These are phyloP conservation scores for Boletus hoseneyae DNA, from an alignment of 1,284 basidiomycete species.

Conservation along the genomic window DNA sequence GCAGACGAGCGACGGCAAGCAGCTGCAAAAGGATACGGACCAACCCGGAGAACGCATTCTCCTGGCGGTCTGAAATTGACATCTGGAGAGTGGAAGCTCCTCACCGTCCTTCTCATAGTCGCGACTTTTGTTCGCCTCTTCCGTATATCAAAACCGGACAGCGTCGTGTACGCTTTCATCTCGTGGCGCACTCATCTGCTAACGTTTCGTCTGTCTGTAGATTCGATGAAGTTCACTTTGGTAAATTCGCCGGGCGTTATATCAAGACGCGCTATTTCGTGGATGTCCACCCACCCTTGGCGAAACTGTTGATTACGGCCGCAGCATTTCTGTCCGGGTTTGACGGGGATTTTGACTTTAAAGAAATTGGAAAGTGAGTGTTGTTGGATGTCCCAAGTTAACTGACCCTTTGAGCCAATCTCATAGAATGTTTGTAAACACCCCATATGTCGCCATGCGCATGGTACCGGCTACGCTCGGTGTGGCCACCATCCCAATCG, in stretches of 20 bases:
- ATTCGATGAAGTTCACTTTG: conserved; percentile 97
- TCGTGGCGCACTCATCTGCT: background rate
- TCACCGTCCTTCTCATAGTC: conserved; percentile 60
- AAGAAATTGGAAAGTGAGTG: conserved; percentile 91
- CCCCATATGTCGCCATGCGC: conserved; percentile 97
- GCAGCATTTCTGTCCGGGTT: conserved; percentile 90
- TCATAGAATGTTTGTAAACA: conserved; percentile 73
- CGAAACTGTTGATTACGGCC: conserved; percentile 92
- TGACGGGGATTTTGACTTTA: conserved; percentile 93
- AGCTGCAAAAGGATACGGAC: conserved; percentile 60
- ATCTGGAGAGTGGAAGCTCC: conserved; percentile 69
- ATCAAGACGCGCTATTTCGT: conserved; percentile 91
- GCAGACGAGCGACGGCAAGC: conserved; percentile 69
- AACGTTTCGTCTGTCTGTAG: conserved; percentile 39
- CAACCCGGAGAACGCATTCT: conserved; percentile 48
- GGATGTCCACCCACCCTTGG: conserved; percentile 97
- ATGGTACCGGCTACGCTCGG: conserved; percentile 89
- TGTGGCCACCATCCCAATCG: conserved; percentile 83
- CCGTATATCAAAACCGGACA: conserved; percentile 76
- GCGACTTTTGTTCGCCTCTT: conserved; percentile 76
- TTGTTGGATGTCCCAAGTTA: background rate
- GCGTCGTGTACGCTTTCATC: conserved; percentile 74
- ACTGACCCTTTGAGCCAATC: background rate
- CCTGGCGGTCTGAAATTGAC: conserved; percentile 66
- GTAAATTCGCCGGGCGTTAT: conserved; percentile 90